Evolutionary conservation across 352 stramenopile genomes (phyloP).

Genomic region (Phytopythium kandeliae): DNA sequence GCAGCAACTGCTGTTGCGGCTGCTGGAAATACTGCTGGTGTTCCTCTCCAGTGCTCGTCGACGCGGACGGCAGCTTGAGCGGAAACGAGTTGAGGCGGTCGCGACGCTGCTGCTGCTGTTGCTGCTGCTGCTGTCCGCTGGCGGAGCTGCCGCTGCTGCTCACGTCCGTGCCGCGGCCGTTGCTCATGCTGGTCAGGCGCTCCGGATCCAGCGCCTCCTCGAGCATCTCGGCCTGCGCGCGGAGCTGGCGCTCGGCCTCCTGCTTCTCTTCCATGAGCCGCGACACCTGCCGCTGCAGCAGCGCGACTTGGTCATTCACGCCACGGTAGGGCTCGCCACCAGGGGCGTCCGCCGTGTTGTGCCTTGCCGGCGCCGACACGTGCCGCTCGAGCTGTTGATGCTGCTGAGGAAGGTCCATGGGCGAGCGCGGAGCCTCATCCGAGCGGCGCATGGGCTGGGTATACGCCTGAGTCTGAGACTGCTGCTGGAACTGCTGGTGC

Average conservation of each 20-base stretch:
- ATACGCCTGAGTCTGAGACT: not conserved
- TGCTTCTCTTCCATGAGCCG: conserved; percentile 85
- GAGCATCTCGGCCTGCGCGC: conserved; percentile 61
- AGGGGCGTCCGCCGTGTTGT: conserved; percentile 15
- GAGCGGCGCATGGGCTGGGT: conserved; percentile 30
- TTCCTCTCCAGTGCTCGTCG: conserved; percentile 10
- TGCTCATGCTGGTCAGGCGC: conserved; percentile 28
- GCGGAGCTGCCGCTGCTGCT: conserved; percentile 22
- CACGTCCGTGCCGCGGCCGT: conserved; percentile 7
- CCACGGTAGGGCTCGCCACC: conserved; percentile 26
- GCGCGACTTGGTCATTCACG: conserved; percentile 77
- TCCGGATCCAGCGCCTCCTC: conserved; percentile 33
- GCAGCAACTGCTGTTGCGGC: not conserved
- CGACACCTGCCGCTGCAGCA: conserved; percentile 80
- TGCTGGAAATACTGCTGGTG: conserved; percentile 3
- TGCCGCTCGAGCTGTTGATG: conserved; percentile 49
- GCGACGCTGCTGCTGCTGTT: conserved; percentile 8
- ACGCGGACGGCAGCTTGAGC: conserved; percentile 37
- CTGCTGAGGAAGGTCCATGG: conserved; percentile 5
- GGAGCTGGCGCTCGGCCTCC: conserved; percentile 67
- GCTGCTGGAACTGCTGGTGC: conserved; percentile 25
- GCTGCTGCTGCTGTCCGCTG: not conserved
- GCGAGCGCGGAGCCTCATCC: conserved; percentile 38
- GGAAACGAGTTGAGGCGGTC: conserved; percentile 62
- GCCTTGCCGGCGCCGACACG: conserved; percentile 60